Evolutionary conservation across 345 rosid species (phyloP), one percentile per base, ranked within the genome.

Genomic region (Citrus trifoliata): DNA sequence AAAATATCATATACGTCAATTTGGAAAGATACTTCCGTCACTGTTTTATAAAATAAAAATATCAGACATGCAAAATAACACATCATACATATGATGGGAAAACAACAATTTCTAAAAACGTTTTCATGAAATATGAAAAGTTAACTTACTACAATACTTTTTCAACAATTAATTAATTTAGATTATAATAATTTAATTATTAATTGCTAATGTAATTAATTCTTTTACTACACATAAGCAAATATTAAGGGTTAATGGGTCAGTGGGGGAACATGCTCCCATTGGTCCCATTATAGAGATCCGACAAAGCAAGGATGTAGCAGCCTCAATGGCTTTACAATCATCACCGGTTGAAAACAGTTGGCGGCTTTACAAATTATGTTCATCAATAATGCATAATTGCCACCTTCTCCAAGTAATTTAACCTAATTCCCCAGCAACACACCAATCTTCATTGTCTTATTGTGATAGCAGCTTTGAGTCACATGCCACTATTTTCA

Each of bases 401-500:
- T 35, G 72, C 73, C 67, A 25, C 37, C 76, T 67, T 30, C 80
- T 76, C 63, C 37, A 53, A 35, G 72, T 21, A 66, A 66, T 24
- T 51, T 67, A 48, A 18, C 61, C 70, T 75, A 28, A 42, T 37
- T 42, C 46, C 30, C 30, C 63, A 56, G 46, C 75, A 55, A 22
- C 48, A 67, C 65, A 76, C 78, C 40, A 70, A 32, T 56, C 35
- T 66, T 74, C 58, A 61, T 33, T 58, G 62, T 76, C 74, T 93
- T 83, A 94, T 83, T 92, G 97, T 7, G 89, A 77, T 71, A 95
- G 97, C 69, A 96, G 88, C 94, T 96, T 94, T 30, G 99, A 96
- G 83, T 96, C 99, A 19, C 99, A 96, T 27, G 98, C 99, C 28
- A 96, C 98, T 79, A 96, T 96, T 86, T 96, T 96, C 77, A 96